Evolutionary conservation across 1,284 basidiomycete genomes (phyloP).

Genomic region (Tilletia setariae): DNA sequence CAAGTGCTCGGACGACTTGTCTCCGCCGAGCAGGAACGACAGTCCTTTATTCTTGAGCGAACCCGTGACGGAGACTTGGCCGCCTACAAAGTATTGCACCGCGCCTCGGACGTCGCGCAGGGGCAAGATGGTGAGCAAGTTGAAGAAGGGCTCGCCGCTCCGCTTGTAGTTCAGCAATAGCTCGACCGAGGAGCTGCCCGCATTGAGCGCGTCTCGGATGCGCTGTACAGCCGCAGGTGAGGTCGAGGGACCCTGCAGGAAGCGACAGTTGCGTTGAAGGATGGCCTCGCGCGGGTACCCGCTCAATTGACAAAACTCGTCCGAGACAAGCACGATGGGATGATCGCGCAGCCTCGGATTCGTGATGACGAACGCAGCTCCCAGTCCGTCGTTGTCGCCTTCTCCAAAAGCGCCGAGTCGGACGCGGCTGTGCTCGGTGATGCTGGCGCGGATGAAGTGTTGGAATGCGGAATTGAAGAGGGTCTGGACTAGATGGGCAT

Average conservation of each 20-base stretch:
- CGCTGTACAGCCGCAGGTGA: constrained; percentile 24
- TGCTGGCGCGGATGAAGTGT: constrained; percentile 28
- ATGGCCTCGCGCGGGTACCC: constrained; percentile 35
- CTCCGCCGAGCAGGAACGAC: constrained; percentile 22
- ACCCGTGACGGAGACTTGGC: constrained; percentile 25
- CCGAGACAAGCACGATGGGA: constrained; percentile 42
- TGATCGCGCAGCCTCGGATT: constrained; percentile 34
- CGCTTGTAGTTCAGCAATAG: constrained; percentile 45
- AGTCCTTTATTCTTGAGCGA: constrained; percentile 21
- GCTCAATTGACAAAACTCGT: constrained; percentile 38
- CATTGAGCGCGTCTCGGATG: constrained; percentile 31
- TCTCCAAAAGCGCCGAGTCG: constrained; percentile 32
- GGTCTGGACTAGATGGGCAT: constrained; percentile 28
- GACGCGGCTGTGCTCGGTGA: constrained; percentile 32
- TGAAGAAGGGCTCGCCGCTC: constrained; percentile 38
- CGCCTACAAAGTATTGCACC: constrained; percentile 38
- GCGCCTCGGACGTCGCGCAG: constrained; percentile 33
- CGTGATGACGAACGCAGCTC: constrained; percentile 32
- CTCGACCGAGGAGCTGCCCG: constrained; percentile 28
- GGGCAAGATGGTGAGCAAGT: constrained; percentile 42
- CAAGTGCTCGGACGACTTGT: neutral
- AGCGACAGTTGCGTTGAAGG: constrained; percentile 46
- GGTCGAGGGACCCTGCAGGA: constrained; percentile 41
- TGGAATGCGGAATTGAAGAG: constrained; percentile 33
- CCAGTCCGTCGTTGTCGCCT: constrained; percentile 22